Evolutionary conservation across 1,284 basidiomycete genomes (phyloP).

Genomic region (Fomitopsis pinicola): DNA sequence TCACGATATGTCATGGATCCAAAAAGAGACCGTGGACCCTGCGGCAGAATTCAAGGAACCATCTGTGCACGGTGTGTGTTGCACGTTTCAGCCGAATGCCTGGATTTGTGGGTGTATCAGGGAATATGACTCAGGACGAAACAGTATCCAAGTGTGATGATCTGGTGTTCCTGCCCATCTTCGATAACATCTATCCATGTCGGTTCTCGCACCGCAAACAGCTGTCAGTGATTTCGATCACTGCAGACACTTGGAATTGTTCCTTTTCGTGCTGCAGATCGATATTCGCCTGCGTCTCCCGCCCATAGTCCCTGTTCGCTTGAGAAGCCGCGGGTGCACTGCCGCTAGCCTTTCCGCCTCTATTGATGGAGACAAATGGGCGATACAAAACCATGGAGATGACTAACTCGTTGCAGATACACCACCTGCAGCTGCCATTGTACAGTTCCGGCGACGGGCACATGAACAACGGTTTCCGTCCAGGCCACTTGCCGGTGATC

Average conservation of each 20-base stretch:
- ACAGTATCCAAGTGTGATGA: slow-evolving; percentile 45
- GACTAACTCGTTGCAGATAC: slow-evolving; percentile 74
- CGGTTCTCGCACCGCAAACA: slow-evolving; percentile 68
- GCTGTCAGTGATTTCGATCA: background rate
- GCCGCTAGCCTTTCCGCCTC: too few relatives aligned
- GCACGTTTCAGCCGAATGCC: slow-evolving; percentile 60
- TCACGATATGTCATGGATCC: background rate
- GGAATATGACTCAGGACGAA: slow-evolving; percentile 5
- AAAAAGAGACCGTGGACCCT: too few relatives aligned
- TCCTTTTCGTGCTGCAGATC: slow-evolving; percentile 85
- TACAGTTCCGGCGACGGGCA: slow-evolving; percentile 97
- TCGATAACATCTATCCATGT: slow-evolving; percentile 87
- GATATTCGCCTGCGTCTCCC: slow-evolving; percentile 97
- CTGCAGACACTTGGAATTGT: slow-evolving; percentile 10
- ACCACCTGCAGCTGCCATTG: slow-evolving; percentile 37
- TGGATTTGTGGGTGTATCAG: slow-evolving; percentile 52
- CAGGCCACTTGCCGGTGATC: slow-evolving; percentile 87
- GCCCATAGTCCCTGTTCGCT: slow-evolving; percentile 92
- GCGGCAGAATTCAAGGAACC: too few relatives aligned
- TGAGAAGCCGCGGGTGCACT: slow-evolving; percentile 35
- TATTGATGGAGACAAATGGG: too few relatives aligned
- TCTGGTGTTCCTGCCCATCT: slow-evolving; percentile 82
- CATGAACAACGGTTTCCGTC: slow-evolving; percentile 98
- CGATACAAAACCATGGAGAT: slow-evolving; percentile 21
- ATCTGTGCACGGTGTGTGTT: background rate